phyloP scores from a whole-genome alignment of 1,284 basidiomycete genomes.

The Takashimella tepidaria region DNA sequence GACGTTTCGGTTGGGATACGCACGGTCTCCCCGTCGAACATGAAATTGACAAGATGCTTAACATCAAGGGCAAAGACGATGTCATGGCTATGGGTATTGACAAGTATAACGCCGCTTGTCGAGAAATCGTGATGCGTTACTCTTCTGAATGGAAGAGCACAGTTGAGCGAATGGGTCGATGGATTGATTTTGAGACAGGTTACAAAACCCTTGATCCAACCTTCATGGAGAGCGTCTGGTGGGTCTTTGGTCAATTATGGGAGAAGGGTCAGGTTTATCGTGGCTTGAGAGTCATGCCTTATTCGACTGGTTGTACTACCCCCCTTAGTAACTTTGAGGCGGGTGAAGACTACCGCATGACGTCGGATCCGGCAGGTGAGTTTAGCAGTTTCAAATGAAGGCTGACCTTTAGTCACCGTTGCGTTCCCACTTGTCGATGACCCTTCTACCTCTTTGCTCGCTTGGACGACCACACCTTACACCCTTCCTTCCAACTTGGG shows the following conservation, averaged over 20 bases:
- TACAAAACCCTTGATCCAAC: constrained; percentile 93
- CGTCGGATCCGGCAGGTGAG: constrained; percentile 86
- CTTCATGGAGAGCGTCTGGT: constrained; percentile 99
- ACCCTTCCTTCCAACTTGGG: constrained; percentile 94
- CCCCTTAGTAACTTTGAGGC: constrained; percentile 99
- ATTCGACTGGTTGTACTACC: constrained; percentile 93
- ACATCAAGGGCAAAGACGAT: constrained; percentile 88
- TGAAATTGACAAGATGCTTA: constrained; percentile 96
- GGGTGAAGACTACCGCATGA: constrained; percentile 85
- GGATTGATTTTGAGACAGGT: constrained; percentile 99
- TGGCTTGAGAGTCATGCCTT: constrained; percentile 94
- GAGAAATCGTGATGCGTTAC: constrained; percentile 97
- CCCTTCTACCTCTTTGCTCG: constrained; percentile 81
- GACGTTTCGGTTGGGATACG: constrained; percentile 99
- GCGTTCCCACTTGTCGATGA: constrained; percentile 91
- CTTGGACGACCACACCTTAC: constrained; percentile 99
- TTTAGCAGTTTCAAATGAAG: constrained; percentile 8
- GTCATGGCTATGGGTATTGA: constrained; percentile 95
- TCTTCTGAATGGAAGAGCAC: constrained; percentile 87
- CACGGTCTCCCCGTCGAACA: constrained; percentile 98
- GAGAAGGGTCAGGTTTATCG: constrained; percentile 92
- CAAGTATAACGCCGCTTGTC: constrained; percentile 96
- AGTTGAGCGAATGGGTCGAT: constrained; percentile 96
- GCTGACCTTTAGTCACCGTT: constrained; percentile 65
- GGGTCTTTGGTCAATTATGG: constrained; percentile 94